Base-by-base conservation (phyloP, 768 basidiomycete genomes). In the Ramaria rubella region DNA sequence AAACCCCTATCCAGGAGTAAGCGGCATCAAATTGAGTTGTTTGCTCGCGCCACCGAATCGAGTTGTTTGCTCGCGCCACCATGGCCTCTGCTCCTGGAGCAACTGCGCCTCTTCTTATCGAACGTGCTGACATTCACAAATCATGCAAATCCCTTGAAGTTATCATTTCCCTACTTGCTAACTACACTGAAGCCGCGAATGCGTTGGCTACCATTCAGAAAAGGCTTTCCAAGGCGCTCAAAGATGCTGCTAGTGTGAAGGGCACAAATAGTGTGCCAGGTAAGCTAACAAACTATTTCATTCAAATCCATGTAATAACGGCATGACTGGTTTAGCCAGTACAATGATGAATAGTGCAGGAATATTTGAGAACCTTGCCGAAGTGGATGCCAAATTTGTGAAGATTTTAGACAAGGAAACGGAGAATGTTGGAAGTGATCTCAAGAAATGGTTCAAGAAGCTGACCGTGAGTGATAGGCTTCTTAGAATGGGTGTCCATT, bases 361-460 rank as follows among this genome's bases (percentile, higher is more conserved):
- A 54, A 76, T 92, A 42, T 86, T 89, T 65, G 88, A 92, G 50
- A 72, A 77, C 15, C 70, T 88, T 45, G 77, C 80, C 2, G 87
- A 90, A 27, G 77, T 90, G 51, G 85, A 90, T 63, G 58, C 72
- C 61, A 91, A 87, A 72, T 90, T 88, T 68, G 79, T 81, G 40
- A 90, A 86, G 71, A 65, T 86, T 59, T 79, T 79, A 12, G 85
- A 87, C 62, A 89, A 81, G 70, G 88, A 91, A 60, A 87, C 82
- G 58, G 81, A 83, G 59, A 64, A 56, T 21, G 72, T 89, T 49
- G 82, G 80, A 60, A 68, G 73, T 29, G 88, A 90, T 60, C 81
- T 89, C 40, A 86, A 83, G 75, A 91, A 87, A 64, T 90, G 88
- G 87, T 84, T 90, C 75, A 90, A 87, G 80, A 89, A 84, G 68